Evolutionary conservation across 1,284 basidiomycete genomes (phyloP).

Genomic region (Pterulicium gracile): DNA sequence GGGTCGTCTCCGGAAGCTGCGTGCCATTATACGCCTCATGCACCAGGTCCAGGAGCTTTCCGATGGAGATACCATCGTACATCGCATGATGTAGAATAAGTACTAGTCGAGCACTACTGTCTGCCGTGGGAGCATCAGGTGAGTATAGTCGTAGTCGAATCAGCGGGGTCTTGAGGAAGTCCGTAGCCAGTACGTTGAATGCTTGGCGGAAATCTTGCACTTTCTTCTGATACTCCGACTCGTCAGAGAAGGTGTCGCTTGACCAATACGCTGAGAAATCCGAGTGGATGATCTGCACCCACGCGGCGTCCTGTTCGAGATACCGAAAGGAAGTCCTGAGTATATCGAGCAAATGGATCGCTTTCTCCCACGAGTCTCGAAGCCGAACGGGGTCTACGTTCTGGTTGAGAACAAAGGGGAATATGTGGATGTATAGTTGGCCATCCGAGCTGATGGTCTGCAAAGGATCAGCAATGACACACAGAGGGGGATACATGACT

Average conservation of each 20-base stretch:
- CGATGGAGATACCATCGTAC: conserved; percentile 38
- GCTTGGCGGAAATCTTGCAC: background rate
- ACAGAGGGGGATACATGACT: background rate
- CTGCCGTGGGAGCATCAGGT: conserved; percentile 6
- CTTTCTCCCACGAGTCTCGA: conserved; percentile 24
- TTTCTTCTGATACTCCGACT: conserved; percentile 9
- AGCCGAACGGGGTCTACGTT: conserved; percentile 20
- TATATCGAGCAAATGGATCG: conserved; percentile 23
- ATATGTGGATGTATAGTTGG: conserved; percentile 33
- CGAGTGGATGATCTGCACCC: conserved; percentile 35
- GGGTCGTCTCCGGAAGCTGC: conserved; percentile 11
- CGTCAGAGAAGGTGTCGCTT: conserved; percentile 11
- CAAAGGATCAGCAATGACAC: background rate
- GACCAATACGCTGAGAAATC: conserved; percentile 23
- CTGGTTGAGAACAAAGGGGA: conserved; percentile 25
- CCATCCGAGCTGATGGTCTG: conserved; percentile 37
- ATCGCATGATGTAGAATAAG: conserved; percentile 38
- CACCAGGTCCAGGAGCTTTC: conserved; percentile 24
- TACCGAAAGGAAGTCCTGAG: conserved; percentile 40
- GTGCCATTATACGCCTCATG: conserved; percentile 21
- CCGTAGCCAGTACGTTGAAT: conserved; percentile 10
- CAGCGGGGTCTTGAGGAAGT: conserved; percentile 19
- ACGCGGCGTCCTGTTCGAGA: conserved; percentile 22
- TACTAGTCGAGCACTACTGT: conserved; percentile 16
- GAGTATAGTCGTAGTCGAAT: conserved; percentile 24